Base-by-base conservation (phyloP, 202 grass and related monocot genomes). In the Musa balbisiana region DNA sequence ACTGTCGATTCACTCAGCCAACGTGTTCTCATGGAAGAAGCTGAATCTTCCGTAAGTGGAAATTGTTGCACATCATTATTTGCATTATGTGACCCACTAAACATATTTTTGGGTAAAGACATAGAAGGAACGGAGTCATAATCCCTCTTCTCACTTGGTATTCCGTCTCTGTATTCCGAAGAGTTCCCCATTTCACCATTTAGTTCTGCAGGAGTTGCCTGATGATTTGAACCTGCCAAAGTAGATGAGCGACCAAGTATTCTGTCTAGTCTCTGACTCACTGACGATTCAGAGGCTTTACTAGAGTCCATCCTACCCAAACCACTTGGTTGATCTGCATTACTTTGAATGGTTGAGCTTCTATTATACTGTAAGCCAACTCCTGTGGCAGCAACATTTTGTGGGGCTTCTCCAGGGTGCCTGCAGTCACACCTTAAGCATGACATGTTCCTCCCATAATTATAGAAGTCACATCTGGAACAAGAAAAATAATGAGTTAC, bases 371-470 rank as follows among this genome's bases (percentile, higher is more conserved):
- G 65, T 68, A 81, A 80, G 76, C 77, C 80, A 65, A 77, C 16
- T 73, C 70, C 55, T 78, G 67, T 20, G 74, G 73, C 51, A 75
- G 72, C 49, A 80, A 62, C 1, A 62, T 17, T 66, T 17, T 11
- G 10, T 27, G 63, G 14, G 0, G 29, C 33, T 69, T 83, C 81
- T 83, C 62, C 74, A 49, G 86, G 88, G 54, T 87, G 90, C 83
- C 83, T 88, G 73, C 86, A 98, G n/a, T 88, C 88, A 78, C 94
- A 98, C 75, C 89, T 80, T 86, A 98, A 86, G 81, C 94, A 98
- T 62, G 91, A 87, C 79, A 84, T 85, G 72, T 98, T 98, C 75
- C 85, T 98, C 62, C 91, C 90, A 73, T 94, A 82, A 73, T 98
- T 98, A 76, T 83, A 90, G 82, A 90, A 98, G 24, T 90, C 87